Percentiles rank a stretch among this genome's conserved stretches.
These are phyloP conservation scores for Leucosporidium yakuticum DNA, from an alignment of 768 basidiomycete species.

Conservation along the genomic window DNA sequence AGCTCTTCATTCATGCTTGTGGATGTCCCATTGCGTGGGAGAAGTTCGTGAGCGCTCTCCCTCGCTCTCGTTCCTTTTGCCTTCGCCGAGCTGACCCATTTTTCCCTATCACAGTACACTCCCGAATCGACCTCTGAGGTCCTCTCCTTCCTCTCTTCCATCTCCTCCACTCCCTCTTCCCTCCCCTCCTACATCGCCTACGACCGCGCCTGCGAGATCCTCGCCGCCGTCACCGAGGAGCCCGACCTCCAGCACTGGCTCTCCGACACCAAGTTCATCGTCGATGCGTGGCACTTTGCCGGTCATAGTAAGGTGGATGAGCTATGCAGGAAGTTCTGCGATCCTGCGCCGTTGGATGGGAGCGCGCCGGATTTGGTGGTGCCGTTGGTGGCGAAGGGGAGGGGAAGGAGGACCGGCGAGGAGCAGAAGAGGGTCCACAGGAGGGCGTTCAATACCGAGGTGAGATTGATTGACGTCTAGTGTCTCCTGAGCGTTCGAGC, in stretches of 20 bases:
- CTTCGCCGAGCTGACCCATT: not conserved
- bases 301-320: constrained; percentile 7
- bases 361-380: constrained; percentile 17
- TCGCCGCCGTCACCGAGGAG: constrained; percentile 2
- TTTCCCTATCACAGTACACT: not conserved
- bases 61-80: not conserved
- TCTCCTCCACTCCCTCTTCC: not conserved
- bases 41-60: not conserved
- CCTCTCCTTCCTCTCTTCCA: constrained; percentile 10
- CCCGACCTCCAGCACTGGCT: constrained; percentile 14
- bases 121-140: constrained; percentile 6
- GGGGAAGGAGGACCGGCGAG: not conserved
- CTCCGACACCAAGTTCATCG: constrained; percentile 6
- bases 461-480: not conserved
- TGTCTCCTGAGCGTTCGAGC: not conserved
- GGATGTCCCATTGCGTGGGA: no score
- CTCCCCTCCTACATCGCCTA: constrained; percentile 31
- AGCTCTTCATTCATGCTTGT: no score
- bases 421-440: constrained; percentile 4
- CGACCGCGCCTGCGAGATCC: constrained; percentile 27
- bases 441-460: constrained; percentile 26
- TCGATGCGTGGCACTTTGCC: constrained; percentile 21
- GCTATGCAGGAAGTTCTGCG: constrained; percentile 19
- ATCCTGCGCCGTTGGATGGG: constrained; percentile 21
- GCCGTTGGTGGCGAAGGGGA: not conserved